phyloP scores from a whole-genome alignment of 225 moss, liverwort and hornwort genomes.

The Anthoceros angustus region DNA sequence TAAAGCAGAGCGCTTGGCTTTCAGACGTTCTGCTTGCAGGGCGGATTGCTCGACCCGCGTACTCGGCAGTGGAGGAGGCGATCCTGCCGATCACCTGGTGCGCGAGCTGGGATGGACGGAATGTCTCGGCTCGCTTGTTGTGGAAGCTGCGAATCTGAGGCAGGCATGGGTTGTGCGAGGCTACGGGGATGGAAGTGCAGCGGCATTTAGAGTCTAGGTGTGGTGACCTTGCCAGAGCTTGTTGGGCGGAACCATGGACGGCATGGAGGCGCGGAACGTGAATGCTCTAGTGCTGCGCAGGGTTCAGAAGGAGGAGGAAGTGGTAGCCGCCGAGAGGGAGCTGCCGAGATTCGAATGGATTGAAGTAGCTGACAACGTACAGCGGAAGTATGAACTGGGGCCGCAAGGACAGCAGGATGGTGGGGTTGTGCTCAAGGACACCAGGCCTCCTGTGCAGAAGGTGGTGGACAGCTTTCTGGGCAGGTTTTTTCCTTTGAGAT shows the following conservation, averaged over 20 bases:
- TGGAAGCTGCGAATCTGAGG: too few species aligned
- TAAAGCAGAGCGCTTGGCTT: background rate
- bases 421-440: slow-evolving; percentile 41
- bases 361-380: slow-evolving; percentile 69
- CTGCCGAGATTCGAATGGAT: slow-evolving; percentile 25
- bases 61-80: too few species aligned
- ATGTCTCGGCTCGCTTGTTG: too few species aligned
- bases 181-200: too few species aligned
- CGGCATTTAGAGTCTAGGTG: too few species aligned
- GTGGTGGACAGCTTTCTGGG: slow-evolving; percentile 69
- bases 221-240: background rate
- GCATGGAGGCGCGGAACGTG: background rate
- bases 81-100: too few species aligned
- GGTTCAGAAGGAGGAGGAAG: background rate
- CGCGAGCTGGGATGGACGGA: too few species aligned
- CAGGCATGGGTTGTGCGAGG: too few species aligned
- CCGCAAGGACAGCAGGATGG: background rate
- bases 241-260: background rate
- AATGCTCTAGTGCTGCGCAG: background rate
- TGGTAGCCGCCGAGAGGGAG: background rate
- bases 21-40: background rate
- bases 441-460: slow-evolving; percentile 56
- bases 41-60: background rate
- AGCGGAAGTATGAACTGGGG: slow-evolving; percentile 50
- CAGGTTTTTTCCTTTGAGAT: slow-evolving; percentile 92